Conservation (phyloP, 257 asterid species). For the Rehmannia glutinosa region DNA sequence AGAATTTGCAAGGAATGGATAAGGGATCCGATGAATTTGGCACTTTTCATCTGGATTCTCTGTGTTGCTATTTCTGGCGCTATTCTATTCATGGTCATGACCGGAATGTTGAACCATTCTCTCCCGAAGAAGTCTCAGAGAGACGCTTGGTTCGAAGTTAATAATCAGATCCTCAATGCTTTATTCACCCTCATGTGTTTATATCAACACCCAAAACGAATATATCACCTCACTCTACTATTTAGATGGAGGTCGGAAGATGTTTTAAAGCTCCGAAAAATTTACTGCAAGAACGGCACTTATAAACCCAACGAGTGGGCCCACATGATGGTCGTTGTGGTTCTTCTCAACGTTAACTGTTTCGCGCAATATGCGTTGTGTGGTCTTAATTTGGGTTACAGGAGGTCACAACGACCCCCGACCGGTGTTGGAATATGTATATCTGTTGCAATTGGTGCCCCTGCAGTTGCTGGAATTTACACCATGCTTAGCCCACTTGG, state of each 20-base stretch:
- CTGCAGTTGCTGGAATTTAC: constrained; percentile 70
- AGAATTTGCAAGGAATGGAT: constrained; percentile 66
- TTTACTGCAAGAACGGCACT: constrained; percentile 60
- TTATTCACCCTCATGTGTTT: constrained; percentile 79
- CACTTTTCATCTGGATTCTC: constrained; percentile 65
- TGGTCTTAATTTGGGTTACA: constrained; percentile 68
- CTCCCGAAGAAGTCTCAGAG: constrained; percentile 63
- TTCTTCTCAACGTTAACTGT: constrained; percentile 57
- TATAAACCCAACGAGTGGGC: constrained; percentile 78
- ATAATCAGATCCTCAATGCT: constrained; percentile 81
- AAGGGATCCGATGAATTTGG: constrained; percentile 58
- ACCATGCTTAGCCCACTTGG: constrained; percentile 72
- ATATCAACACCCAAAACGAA: constrained; percentile 69
- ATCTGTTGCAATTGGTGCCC: constrained; percentile 67
- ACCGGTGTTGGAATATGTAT: constrained; percentile 62
- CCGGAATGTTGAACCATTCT: constrained; percentile 70
- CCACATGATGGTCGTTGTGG: constrained; percentile 76
- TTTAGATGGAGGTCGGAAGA: constrained; percentile 55
- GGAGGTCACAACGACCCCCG: constrained; percentile 58
- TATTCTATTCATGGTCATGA: constrained; percentile 76
- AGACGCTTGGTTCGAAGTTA: constrained; percentile 77
- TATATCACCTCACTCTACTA: constrained; percentile 57
- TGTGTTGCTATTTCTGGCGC: constrained; percentile 81
- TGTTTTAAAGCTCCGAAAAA: constrained; percentile 51
- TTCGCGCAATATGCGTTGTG: constrained; percentile 71